Percentiles rank a stretch among this genome's conserved stretches.
Conservation (phyloP, 176 grass and related monocot species). For the Luzula sylvatica region DNA sequence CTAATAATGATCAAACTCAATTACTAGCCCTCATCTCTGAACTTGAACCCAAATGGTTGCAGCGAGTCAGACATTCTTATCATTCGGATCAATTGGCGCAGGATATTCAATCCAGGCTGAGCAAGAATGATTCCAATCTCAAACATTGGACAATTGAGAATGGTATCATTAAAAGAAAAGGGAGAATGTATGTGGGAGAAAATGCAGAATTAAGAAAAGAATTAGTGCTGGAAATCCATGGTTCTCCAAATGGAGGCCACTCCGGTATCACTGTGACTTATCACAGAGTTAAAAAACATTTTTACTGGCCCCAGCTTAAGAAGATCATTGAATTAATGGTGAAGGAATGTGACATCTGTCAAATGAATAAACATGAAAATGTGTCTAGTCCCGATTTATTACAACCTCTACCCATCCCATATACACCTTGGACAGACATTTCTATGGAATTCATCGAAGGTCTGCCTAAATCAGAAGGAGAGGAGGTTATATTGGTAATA, state of each 20-base stretch:
- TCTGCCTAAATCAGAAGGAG: too few species aligned
- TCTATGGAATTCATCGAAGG: not conserved
- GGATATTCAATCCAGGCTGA: too few species aligned
- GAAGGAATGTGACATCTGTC: not conserved
- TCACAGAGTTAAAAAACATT: not conserved
- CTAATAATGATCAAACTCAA: too few species aligned
- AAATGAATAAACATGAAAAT: not conserved
- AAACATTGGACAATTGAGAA: too few species aligned
- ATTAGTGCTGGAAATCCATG: not conserved
- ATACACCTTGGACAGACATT: not conserved
- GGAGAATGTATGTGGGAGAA: not conserved
- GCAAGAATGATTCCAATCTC: too few species aligned
- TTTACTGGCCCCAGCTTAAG: not conserved
- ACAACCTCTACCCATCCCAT: not conserved
- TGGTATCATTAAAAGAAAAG: not conserved
- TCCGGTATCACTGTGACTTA: not conserved
- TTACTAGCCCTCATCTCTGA: too few species aligned
- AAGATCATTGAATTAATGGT: not conserved
- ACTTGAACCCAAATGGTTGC: too few species aligned
- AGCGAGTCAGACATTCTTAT: too few species aligned
- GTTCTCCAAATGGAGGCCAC: not conserved
- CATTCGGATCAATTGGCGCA: too few species aligned
- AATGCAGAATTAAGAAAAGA: not conserved
- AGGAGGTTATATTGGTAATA: too few species aligned
- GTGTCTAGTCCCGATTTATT: not conserved